Percentiles rank a stretch among this genome's conserved stretches.
phyloP scores from a whole-genome alignment of 2,329 filamentous ascomycete species.

The Orbilia ellipsospora region DNA sequence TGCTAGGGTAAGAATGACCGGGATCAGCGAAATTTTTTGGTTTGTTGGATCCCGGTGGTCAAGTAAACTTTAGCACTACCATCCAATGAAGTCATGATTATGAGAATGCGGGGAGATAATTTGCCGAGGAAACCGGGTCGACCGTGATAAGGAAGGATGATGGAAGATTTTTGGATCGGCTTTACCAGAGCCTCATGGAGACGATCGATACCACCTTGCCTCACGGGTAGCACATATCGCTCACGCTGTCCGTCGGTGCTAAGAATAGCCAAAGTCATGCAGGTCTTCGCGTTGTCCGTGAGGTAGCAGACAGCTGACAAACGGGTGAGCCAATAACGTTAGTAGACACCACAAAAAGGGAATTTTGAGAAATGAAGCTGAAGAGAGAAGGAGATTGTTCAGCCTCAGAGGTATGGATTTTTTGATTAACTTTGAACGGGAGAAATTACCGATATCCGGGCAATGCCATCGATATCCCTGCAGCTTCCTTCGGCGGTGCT shows the following conservation, averaged over 20 bases:
- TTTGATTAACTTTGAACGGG: neutral
- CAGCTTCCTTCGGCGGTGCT: neutral
- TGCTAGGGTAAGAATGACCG: neutral
- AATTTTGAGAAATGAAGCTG: neutral
- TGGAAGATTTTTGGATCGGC: slow-evolving; percentile 37
- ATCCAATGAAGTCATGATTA: slow-evolving; percentile 43
- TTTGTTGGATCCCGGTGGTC: neutral
- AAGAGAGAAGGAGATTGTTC: neutral
- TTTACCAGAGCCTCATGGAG: slow-evolving; percentile 45
- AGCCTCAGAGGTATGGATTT: neutral
- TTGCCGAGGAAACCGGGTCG: slow-evolving; percentile 32
- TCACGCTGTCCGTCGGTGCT: slow-evolving; percentile 26
- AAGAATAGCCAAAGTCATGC: slow-evolving; percentile 47
- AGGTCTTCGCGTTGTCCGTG: neutral
- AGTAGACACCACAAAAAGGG: too few species aligned
- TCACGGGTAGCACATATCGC: slow-evolving; percentile 19
- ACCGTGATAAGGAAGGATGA: slow-evolving; percentile 6
- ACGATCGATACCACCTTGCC: slow-evolving; percentile 52
- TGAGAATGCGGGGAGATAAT: slow-evolving; percentile 46
- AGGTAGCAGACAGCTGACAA: neutral
- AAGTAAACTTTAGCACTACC: neutral
- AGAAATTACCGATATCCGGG: neutral
- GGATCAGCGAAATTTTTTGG: slow-evolving; percentile 5
- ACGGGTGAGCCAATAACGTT: too few species aligned
- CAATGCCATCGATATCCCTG: neutral